A percentile compares a stretch with the other conserved stretches of the same genome.
Conservation (phyloP, 108 stramenopile genomes). For the Cylindrotheca closterium region DNA sequence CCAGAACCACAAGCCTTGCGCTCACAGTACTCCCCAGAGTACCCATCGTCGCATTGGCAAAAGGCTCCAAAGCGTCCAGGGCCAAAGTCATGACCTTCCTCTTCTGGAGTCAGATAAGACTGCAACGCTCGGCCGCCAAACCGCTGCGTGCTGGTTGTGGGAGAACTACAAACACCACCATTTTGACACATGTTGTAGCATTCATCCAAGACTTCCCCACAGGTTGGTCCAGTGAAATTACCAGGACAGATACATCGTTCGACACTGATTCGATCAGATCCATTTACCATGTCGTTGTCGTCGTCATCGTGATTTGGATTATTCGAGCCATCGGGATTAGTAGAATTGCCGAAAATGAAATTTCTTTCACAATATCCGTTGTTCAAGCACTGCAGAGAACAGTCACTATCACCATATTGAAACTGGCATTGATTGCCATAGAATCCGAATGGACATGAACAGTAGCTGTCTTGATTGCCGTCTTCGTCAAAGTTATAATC, state of each 20-base stretch:
- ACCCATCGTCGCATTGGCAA: neutral
- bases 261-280: no score
- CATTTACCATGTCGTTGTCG: no score
- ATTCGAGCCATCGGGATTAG: no score
- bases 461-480: no score
- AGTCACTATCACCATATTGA: neutral
- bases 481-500: neutral
- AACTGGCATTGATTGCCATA: neutral
- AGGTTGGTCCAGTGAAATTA: no score
- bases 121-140: neutral
- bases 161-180: slow-evolving; percentile 1
- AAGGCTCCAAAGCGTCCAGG: neutral
- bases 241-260: no score
- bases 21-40: neutral
- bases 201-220: no score
- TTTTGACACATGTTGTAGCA: neutral
- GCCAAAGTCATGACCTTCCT: neutral
- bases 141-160: neutral
- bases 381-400: neutral
- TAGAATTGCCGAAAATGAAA: no score
- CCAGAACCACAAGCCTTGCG: neutral
- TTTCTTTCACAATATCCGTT: neutral
- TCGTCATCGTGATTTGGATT: no score
- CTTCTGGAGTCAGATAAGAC: neutral
- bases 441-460: neutral